Evolutionary conservation across 495 filamentous ascomycete species (phyloP).

Genomic region (Hypoxylon intermedium): DNA sequence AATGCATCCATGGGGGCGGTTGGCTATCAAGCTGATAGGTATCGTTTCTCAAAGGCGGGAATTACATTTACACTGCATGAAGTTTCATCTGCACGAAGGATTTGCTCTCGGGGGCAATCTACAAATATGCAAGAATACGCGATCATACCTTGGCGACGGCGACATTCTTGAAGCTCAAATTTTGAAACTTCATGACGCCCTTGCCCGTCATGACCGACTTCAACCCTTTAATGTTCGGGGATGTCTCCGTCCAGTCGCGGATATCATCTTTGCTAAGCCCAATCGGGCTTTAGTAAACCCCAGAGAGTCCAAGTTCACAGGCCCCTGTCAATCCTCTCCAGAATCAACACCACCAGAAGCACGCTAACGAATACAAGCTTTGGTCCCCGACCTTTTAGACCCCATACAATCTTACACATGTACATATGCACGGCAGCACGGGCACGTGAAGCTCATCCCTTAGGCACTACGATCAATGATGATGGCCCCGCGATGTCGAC

Average conservation of each 20-base stretch:
- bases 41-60: background rate
- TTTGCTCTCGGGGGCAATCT: background rate
- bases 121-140: background rate
- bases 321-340: background rate
- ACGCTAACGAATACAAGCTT: too few species aligned
- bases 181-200: constrained; percentile 19
- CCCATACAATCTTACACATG: too few species aligned
- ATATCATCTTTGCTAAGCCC: constrained; percentile 9
- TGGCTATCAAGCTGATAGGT: constrained; percentile 3
- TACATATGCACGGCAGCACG: too few species aligned
- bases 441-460: too few species aligned
- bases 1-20: background rate
- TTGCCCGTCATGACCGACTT: background rate
- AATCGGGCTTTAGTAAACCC: constrained; percentile 1
- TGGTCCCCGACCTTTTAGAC: too few species aligned
- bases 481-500: background rate
- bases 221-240: too few species aligned
- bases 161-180: background rate
- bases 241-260: background rate
- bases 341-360: background rate
- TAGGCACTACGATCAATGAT: too few species aligned
- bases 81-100: constrained; percentile 18
- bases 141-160: constrained; percentile 2
- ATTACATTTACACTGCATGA: constrained; percentile 4
- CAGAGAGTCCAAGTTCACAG: background rate